Base-by-base conservation (phyloP, 2,329 filamentous ascomycete genomes). In the Aureobasidium zeae region DNA sequence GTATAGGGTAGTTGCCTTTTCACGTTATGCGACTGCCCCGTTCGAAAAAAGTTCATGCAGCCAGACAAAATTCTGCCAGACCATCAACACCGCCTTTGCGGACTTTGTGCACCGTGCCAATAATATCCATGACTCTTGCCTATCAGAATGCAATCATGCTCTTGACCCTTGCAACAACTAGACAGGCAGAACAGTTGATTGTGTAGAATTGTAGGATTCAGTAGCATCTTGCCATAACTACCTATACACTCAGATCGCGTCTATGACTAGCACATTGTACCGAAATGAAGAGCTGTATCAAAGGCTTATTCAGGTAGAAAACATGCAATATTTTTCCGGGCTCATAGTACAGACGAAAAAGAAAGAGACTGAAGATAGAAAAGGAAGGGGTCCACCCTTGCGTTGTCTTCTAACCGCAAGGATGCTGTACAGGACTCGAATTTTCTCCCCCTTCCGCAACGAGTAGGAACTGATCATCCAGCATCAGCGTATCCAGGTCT, bases 311-410 rank as follows among this genome's bases (percentile, higher is more conserved):
- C 30, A 39, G 24, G 30, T 34, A 43, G 29, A 26, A n/a, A 41
- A 46, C 44, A 46, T 41, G 36, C 22, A 46, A 46, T 20, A 41
- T 30, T 41, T 34, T 41, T 38, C 29, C 29, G 21, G 35, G 44
- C 44, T 46, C 44, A 46, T 46, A 46, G 44, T 46, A 46, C 44
- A 46, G 35, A 41, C 29, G 30, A 41, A 26, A 34, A 46, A 46
- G 35, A 34, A 39, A 45, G 30, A 45, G 26, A 16, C 12, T 34
- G 39, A 43, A 33, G 30, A 34, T 33, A 34, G 28, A 45, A 36
- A 38, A 38, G 13, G 31, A 44, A 12, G 19, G 13, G 22, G 13
- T 46, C 29, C 35, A 34, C 19, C 29, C 15, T 29, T 31, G 29
- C 34, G 34, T 22, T 28, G 20, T 26, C 25, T 10, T 33, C 16